A percentile compares a stretch with the other conserved stretches of the same genome.
Conservation (phyloP, 306 rosid species). For the Casuarina glauca region DNA sequence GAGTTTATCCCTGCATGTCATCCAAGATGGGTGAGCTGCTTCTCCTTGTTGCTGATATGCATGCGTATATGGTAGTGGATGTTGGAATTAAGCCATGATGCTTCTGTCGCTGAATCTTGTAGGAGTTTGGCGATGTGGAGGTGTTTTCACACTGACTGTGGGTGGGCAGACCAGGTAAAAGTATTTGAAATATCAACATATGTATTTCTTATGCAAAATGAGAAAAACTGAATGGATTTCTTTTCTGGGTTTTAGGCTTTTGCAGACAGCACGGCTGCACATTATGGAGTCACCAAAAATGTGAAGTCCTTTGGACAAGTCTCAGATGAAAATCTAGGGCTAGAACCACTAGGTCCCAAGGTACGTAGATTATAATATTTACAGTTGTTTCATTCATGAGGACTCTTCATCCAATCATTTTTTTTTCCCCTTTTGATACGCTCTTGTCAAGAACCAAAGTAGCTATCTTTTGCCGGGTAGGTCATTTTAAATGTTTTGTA, state of each 20-base stretch:
- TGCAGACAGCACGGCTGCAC: conserved; percentile 50
- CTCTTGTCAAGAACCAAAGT: background rate
- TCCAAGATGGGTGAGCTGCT: conserved; percentile 55
- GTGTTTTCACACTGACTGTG: conserved; percentile 70
- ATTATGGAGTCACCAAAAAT: conserved; percentile 25
- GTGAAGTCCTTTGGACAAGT: conserved; percentile 32
- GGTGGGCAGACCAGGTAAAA: conserved; percentile 84
- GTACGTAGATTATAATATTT: conserved; percentile 35
- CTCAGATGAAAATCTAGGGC: conserved; percentile 56
- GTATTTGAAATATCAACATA: conserved; percentile 6
- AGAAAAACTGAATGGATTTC: conserved; percentile 24
- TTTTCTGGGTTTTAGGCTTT: conserved; percentile 46
- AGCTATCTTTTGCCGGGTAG: background rate
- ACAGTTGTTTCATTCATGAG: conserved; percentile 14
- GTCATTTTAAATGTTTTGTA: background rate
- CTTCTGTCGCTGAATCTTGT: conserved; percentile 23
- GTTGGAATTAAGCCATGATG: conserved; percentile 19
- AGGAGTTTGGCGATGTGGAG: conserved; percentile 94
- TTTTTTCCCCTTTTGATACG: background rate
- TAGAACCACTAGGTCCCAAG: conserved; percentile 73
- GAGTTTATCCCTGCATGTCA: conserved; percentile 84
- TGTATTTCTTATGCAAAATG: conserved; percentile 18
- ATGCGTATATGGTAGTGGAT: conserved; percentile 9
- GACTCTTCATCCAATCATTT: background rate
- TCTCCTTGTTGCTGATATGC: conserved; percentile 13